Evolutionary conservation across 371 early-diverging fungal species (phyloP).

Genomic region (Rozella allomycis): DNA sequence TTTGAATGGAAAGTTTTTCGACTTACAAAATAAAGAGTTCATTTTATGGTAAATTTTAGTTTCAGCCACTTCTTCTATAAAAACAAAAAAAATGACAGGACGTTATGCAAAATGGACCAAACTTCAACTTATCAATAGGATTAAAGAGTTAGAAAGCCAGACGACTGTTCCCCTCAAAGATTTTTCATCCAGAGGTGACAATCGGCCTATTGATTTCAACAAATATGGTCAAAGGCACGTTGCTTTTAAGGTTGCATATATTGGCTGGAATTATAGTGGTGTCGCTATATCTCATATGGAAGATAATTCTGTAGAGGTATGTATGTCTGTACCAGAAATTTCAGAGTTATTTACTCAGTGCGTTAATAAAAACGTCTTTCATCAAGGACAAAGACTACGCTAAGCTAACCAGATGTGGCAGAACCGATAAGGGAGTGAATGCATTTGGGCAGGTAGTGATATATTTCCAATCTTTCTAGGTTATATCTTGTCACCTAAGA

Average conservation of each 20-base stretch:
- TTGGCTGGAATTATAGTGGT: constrained; percentile 78
- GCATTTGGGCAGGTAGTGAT: constrained; percentile 73
- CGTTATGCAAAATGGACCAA: too few relatives aligned
- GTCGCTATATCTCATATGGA: constrained; percentile 40
- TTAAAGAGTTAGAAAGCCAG: too few relatives aligned
- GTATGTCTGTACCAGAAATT: background rate
- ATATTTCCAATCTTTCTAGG: too few relatives aligned
- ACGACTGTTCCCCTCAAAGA: too few relatives aligned
- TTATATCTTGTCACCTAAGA: too few relatives aligned
- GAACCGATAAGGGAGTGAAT: constrained; percentile 90
- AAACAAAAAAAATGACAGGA: too few relatives aligned
- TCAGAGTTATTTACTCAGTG: background rate
- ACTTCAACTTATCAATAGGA: too few relatives aligned
- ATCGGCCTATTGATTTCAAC: constrained; percentile 44
- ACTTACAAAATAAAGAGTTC: too few relatives aligned
- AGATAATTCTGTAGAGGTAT: constrained; percentile 11
- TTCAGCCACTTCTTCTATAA: too few relatives aligned
- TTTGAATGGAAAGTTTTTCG: too few relatives aligned
- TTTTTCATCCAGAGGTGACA: too few relatives aligned
- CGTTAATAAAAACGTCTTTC: background rate
- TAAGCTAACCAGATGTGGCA: constrained; percentile 61
- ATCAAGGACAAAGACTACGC: constrained; percentile 5
- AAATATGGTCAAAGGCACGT: constrained; percentile 50
- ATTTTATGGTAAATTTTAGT: too few relatives aligned
- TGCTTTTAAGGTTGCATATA: constrained; percentile 68